Evolutionary conservation across 208 protist genomes (phyloP).

Genomic region (Phytomonas serpens): DNA sequence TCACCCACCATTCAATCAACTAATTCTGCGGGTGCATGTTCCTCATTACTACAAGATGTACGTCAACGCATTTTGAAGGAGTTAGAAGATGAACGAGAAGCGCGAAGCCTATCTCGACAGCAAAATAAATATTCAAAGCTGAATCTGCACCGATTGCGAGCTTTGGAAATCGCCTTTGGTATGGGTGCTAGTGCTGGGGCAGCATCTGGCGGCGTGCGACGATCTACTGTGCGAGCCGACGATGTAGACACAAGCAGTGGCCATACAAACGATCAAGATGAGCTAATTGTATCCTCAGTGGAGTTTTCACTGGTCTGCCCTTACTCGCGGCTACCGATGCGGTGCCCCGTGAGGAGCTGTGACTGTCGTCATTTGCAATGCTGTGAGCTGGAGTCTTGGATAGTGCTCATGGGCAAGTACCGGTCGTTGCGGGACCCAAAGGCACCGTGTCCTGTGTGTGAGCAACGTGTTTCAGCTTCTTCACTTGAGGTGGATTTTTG

Average conservation of each 20-base stretch:
- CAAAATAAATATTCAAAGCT: constrained; percentile 14
- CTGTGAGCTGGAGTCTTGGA: constrained; percentile 87
- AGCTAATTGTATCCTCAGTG: constrained; percentile 71
- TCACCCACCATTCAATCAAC: not conserved
- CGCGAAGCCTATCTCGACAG: not conserved
- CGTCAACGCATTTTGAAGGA: constrained; percentile 45
- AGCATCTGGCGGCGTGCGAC: constrained; percentile 1
- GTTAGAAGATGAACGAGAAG: constrained; percentile 24
- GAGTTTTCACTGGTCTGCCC: constrained; percentile 83
- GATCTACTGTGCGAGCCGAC: not conserved
- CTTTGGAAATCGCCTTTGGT: constrained; percentile 59
- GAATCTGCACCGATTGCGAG: constrained; percentile 48
- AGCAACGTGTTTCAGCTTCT: constrained; percentile 61
- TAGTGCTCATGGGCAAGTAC: constrained; percentile 66
- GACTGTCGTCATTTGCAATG: constrained; percentile 83
- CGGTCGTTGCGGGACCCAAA: constrained; percentile 77
- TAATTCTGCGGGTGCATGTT: constrained; percentile 10
- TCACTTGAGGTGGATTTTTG: constrained; percentile 79
- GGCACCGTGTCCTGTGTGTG: constrained; percentile 80
- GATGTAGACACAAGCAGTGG: constrained; percentile 5
- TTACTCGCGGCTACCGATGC: constrained; percentile 67
- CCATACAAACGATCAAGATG: constrained; percentile 23
- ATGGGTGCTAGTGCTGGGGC: constrained; percentile 15
- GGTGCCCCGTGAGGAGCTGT: constrained; percentile 57
- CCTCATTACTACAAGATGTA: constrained; percentile 31